Percentiles rank a stretch among this genome's conserved stretches.
Evolutionary conservation across 2,329 filamentous ascomycete genomes (phyloP).

Genomic region (Pseudopyrenochaeta lycopersici): DNA sequence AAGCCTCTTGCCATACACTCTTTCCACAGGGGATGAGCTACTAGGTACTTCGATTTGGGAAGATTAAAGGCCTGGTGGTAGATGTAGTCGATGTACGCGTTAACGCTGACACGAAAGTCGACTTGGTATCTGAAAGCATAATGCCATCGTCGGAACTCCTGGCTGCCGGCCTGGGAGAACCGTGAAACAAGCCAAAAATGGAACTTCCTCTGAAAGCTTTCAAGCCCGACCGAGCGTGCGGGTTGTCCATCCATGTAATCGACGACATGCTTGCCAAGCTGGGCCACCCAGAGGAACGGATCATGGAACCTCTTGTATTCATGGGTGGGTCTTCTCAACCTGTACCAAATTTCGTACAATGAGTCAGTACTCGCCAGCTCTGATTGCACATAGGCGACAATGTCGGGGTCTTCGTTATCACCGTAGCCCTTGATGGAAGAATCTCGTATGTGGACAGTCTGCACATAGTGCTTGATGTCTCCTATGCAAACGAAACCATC

Average conservation of each 20-base stretch:
- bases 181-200: slow-evolving; percentile 61
- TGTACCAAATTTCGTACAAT: slow-evolving; percentile 68
- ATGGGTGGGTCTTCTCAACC: slow-evolving; percentile 62
- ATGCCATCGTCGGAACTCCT: slow-evolving; percentile 65
- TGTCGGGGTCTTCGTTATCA: slow-evolving; percentile 53
- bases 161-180: slow-evolving; percentile 53
- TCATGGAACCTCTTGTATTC: slow-evolving; percentile 71
- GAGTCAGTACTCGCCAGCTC: slow-evolving; percentile 28
- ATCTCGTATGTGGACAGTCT: slow-evolving; percentile 63
- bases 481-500: slow-evolving; percentile 57
- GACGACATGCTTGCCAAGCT: slow-evolving; percentile 75
- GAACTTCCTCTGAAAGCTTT: slow-evolving; percentile 68
- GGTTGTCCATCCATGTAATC: slow-evolving; percentile 64
- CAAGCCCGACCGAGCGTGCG: slow-evolving; percentile 56
- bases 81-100: slow-evolving; percentile 69
- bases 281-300: slow-evolving; percentile 75
- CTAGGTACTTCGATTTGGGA: slow-evolving; percentile 42
- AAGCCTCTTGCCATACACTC: slow-evolving; percentile 50
- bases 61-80: slow-evolving; percentile 70
- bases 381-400: slow-evolving; percentile 73
- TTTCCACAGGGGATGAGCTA: slow-evolving; percentile 61
- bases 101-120: slow-evolving; percentile 72
- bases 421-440: slow-evolving; percentile 75
- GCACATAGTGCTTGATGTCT: slow-evolving; percentile 59
- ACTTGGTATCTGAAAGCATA: slow-evolving; percentile 41